phyloP scores from a whole-genome alignment of 2,329 filamentous ascomycete species.

The Alternaria incomplexa region DNA sequence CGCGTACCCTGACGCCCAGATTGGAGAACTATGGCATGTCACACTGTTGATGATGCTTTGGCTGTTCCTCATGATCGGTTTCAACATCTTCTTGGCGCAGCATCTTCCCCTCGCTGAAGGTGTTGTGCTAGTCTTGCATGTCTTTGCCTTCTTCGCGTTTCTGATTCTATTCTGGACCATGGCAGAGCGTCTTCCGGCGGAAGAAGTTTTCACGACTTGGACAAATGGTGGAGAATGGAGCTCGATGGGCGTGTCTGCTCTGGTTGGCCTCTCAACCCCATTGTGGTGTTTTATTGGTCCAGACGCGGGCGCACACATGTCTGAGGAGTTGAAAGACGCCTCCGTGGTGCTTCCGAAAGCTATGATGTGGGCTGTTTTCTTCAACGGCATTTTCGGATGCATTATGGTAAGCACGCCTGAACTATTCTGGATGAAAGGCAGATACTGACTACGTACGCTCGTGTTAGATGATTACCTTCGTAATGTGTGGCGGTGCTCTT shows the following conservation, averaged over 20 bases:
- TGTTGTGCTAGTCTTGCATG: constrained; percentile 54
- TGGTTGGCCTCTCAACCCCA: constrained; percentile 47
- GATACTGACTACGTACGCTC: background rate
- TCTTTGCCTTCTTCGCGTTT: constrained; percentile 58
- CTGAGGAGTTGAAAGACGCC: constrained; percentile 43
- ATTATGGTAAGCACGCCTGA: constrained; percentile 27
- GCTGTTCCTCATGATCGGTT: constrained; percentile 37
- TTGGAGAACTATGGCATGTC: constrained; percentile 37
- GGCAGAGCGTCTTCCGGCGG: constrained; percentile 40
- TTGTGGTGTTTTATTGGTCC: constrained; percentile 46
- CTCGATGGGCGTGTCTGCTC: constrained; percentile 49
- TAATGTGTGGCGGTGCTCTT: constrained; percentile 44
- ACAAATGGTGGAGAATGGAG: constrained; percentile 53
- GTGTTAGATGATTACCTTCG: constrained; percentile 32
- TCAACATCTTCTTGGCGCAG: constrained; percentile 53
- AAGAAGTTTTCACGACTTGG: constrained; percentile 54
- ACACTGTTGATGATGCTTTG: constrained; percentile 49
- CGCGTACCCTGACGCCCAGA: constrained; percentile 50
- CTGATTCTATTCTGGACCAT: constrained; percentile 45
- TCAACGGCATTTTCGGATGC: constrained; percentile 48
- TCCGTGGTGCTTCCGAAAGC: constrained; percentile 38
- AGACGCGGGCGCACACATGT: constrained; percentile 47
- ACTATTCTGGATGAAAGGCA: background rate
- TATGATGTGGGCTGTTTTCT: constrained; percentile 47
- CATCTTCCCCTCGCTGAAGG: constrained; percentile 55